Base-by-base conservation (phyloP, 108 stramenopile genomes). In the Cyclotella atomus region DNA sequence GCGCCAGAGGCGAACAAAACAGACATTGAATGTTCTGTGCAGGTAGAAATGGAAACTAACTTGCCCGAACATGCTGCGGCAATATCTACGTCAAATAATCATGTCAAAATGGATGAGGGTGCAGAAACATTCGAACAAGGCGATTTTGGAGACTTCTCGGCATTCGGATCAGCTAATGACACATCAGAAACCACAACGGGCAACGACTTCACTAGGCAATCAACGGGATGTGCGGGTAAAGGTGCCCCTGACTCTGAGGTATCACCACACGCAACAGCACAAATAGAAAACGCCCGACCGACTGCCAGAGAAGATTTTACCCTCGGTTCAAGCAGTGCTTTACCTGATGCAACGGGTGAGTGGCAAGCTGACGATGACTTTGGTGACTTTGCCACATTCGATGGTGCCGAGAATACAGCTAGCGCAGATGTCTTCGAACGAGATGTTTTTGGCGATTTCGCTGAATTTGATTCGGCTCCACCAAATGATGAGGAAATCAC, bases 121-220 rank as follows among this genome's bases (percentile, higher is more conserved):
- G n/a, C n/a, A n/a, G n/a, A n/a, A n/a, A n/a, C n/a, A n/a, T n/a
- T n/a, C n/a, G 62, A 77, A 0, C 72, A 73, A 20, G 73, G 69
- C 20, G 81, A 68, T 34, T 86, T 86, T 73, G 81, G 82, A 38
- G 78, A 69, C 20, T 83, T 85, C 82, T 60, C 46, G 63, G 52
- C 29, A 15, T 59, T 36, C n/a, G 30, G n/a, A n/a, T n/a, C n/a
- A n/a, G n/a, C n/a, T n/a, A n/a, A n/a, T n/a, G n/a, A n/a, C n/a
- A n/a, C n/a, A 38, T 59, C 34, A 20, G 20, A 27, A n/a, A 6
- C 12, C 21, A 23, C 21, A 7, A 53, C 21, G 16, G 19, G 5
- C 52, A 8, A 17, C 24, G 24, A 4, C 14, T 14, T 59, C 29
- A 23, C 16, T 4, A 21, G 25, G 29, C 17, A 17, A 19, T 5